Conservation (phyloP, 495 filamentous ascomycete species). For the Aspergillus carlsbadensis region DNA sequence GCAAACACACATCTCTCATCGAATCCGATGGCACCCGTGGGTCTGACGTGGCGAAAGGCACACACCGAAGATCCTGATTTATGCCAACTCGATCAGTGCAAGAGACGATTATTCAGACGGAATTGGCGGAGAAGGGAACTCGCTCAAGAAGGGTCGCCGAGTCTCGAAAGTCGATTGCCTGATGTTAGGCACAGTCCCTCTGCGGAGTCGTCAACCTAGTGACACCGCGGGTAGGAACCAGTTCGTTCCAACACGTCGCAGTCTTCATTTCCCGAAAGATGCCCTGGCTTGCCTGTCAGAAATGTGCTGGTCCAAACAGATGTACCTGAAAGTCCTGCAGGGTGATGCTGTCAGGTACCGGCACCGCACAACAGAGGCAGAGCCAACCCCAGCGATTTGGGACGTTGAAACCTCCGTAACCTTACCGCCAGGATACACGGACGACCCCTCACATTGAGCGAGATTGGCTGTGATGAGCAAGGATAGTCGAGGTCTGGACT, state of each 20-base stretch:
- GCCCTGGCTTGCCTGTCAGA: not conserved
- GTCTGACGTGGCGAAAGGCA: conserved; percentile 13
- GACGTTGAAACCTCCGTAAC: not conserved
- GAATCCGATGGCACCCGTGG: conserved; percentile 1
- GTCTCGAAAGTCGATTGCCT: not conserved
- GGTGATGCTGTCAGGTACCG: conserved; percentile 7
- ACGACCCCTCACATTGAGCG: not conserved
- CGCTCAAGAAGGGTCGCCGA: not conserved
- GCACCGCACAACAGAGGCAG: not conserved
- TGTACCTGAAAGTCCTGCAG: not conserved
- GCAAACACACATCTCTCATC: not conserved
- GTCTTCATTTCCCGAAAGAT: not conserved
- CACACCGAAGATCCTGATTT: conserved; percentile 1
- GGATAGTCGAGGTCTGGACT: not conserved
- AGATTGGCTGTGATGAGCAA: not conserved
- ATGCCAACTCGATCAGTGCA: conserved; percentile 2
- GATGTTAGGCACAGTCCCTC: not conserved
- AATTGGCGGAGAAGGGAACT: not conserved
- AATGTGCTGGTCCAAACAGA: conserved; percentile 2
- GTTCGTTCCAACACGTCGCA: conserved; percentile 2
- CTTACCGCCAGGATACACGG: conserved; percentile 3
- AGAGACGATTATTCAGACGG: not conserved
- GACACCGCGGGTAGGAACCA: not conserved
- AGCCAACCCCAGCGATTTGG: not conserved
- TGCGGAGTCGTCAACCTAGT: not conserved